Evolutionary conservation across 148 eudicot genomes (phyloP), one percentile per base, ranked within the genome.

Genomic region (Diospyros kaki): DNA sequence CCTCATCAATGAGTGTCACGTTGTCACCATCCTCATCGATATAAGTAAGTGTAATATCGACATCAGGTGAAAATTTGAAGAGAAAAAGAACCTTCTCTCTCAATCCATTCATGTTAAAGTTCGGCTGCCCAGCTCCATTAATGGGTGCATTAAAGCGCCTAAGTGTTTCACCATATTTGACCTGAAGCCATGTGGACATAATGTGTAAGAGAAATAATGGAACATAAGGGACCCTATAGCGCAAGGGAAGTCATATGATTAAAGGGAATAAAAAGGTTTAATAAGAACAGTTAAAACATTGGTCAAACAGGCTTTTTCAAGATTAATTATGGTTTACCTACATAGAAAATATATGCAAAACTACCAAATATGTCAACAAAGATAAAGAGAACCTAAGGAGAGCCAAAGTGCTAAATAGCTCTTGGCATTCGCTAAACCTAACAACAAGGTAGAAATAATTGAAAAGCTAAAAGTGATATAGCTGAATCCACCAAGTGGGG

Each of bases 1-100:
- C 93, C 51, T 96, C 91, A 43, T 93, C 93, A 14, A 66, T 95
- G 65, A 96, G 91, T 38, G 94, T 80, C 39, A 96, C 93, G 12
- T 76, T 51, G 81, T 96, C 99, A 56, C 74, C 74, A 74, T 96
- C 99, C 80, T 96, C 99, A 79, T 96, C 99, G 71, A 79, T 28
- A 67, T 96, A 96, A 9, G 98, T 93, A 55, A 96, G 80, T 8
- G 69, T 60, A 15, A 96, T 76, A 46, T 81, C 84, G 42, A 81
- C 78, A 73, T 83, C 86, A 44, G 86, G 70, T 58, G 88, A 58
- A 67, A 96, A 83, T 68, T 75, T 84, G 82, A 89, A 96, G 45
- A 96, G 89, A 51, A 83, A 59, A 45, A 77, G 63, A 46, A 93
- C 81, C 81, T 91, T 96, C 77, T 80, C 81, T 77, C 83, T 86